Evolutionary conservation across 225 moss, liverwort and hornwort species (phyloP).

Genomic region (Pseudoscleropodium purum): DNA sequence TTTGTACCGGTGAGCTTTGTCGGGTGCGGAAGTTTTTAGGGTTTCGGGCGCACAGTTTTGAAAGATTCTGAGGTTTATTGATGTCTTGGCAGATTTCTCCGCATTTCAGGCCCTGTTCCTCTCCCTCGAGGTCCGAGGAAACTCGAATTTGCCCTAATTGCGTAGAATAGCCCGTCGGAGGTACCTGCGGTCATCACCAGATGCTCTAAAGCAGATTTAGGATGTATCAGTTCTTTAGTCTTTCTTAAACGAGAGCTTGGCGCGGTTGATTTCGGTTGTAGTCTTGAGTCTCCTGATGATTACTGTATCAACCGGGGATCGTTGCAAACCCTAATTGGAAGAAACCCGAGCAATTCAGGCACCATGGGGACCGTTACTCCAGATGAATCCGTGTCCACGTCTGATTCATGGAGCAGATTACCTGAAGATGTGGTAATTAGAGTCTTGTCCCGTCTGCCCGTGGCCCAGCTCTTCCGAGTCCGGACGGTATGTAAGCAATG

Average conservation of each 20-base stretch:
- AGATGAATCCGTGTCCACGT: background rate
- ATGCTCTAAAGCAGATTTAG: background rate
- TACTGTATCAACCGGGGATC: background rate
- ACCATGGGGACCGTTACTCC: constrained; percentile 2
- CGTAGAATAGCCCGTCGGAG: background rate
- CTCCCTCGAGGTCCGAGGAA: background rate
- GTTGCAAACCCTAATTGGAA: background rate
- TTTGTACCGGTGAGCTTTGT: background rate
- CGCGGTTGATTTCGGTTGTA: background rate
- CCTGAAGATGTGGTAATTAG: constrained; percentile 32
- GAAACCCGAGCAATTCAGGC: background rate
- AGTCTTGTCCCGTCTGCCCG: constrained; percentile 28
- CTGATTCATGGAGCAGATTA: constrained; percentile 23
- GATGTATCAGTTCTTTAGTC: background rate
- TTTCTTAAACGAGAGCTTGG: background rate
- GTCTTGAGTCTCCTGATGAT: background rate
- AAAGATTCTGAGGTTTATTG: background rate
- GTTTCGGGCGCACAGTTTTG: background rate
- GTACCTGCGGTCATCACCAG: background rate
- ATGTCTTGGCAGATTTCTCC: background rate
- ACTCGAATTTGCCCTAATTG: background rate
- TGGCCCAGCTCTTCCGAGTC: constrained; percentile 18
- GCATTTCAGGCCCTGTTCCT: background rate
- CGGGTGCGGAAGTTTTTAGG: background rate
- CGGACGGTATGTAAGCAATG: constrained; percentile 46